Base-by-base conservation (phyloP, 1,139 yeast genomes). In the Pichia sp. region DNA sequence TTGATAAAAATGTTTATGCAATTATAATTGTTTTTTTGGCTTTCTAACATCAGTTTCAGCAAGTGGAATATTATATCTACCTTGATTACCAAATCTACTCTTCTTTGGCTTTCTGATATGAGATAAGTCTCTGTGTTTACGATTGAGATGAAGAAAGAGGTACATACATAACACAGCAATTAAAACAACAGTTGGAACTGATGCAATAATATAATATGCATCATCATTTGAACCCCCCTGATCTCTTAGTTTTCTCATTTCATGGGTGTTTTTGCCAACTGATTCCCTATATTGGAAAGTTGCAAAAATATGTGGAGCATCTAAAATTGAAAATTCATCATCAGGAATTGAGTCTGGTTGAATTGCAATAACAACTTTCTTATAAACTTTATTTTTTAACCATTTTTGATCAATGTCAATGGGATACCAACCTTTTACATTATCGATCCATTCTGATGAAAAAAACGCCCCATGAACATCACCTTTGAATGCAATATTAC, bases 101-200 rank as follows among this genome's bases (percentile, higher is more conserved):
- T 75, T 81, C 67, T 80, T 78, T 55, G 77, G 76, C 44, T 65
- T 66, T 49, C 70, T 73, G 38, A 77, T 62, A 39, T 63, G 69
- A 4, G 77, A 67, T 46, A 78, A 67, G 58, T 78, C 82, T 61
- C 80, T 71, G 59, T 80, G 84, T 53, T 76, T 70, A 57, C 72
- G 74, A 63, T 83, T 86, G 52, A 77, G 55, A 60, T 70, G 72
- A 14, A 84, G 75, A 65, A 86, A 84, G 53, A 81, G 60, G 64
- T 84, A 85, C 85, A 85, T 82, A 44, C 75, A 72, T 45, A 83
- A 70, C 3, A 77, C 82, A 27, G 83, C 77, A 31, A 86, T 58
- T n/a, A 81, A 68, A 33, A 86, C 88, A 53, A 78, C 73, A 0
- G 87, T 77, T n/a, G 96, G 96, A 65, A 87, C 76, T 10, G 86